Conservation (phyloP, 257 asterid species). For the Solanum etuberosum region DNA sequence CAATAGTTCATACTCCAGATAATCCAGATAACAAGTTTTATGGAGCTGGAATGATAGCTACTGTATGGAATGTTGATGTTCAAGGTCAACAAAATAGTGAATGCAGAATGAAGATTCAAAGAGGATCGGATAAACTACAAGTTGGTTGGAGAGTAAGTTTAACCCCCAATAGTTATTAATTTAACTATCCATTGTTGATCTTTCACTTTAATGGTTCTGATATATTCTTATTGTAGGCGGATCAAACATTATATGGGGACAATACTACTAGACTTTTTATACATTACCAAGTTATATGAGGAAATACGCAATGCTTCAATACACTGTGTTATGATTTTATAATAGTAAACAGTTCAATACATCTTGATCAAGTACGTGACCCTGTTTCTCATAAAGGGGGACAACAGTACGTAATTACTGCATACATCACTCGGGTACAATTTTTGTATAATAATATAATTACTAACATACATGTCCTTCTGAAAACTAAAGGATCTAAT, state of each 20-base stretch:
- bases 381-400: too few species aligned
- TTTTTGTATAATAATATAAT: too few species aligned
- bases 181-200: too few species aligned
- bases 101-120: not conserved
- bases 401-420: too few species aligned
- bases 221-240: not conserved
- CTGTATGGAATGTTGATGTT: too few species aligned
- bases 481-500: not conserved
- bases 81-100: not conserved
- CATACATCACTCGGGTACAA: too few species aligned
- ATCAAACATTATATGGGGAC: not conserved
- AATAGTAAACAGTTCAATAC: not conserved
- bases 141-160: not conserved
- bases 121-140: not conserved
- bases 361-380: not conserved
- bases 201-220: too few species aligned
- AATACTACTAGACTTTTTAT: not conserved
- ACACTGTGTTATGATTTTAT: not conserved
- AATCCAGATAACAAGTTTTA: not conserved
- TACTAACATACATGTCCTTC: not conserved
- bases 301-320: not conserved
- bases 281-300: not conserved
- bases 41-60: not conserved
- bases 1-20: not conserved
- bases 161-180: too few species aligned